Conservation (phyloP, 1,284 basidiomycete species). For the Ceratobasidium sp. region DNA sequence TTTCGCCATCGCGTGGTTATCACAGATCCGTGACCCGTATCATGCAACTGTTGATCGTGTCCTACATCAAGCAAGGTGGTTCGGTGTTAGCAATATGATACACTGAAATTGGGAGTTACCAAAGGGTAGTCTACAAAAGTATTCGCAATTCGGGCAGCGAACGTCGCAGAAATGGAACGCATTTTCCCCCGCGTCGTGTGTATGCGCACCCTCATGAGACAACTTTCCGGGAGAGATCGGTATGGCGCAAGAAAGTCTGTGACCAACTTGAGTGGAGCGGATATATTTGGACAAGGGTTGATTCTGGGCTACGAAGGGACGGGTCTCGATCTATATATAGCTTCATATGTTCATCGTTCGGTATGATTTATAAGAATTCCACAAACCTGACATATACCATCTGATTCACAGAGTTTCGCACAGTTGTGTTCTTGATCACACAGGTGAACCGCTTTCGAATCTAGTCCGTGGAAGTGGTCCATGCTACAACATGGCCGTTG, state of each 20-base stretch:
- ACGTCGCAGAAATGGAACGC: slow-evolving; percentile 60
- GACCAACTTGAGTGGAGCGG: slow-evolving; percentile 50
- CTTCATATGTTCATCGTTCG: background rate
- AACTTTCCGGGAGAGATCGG: slow-evolving; percentile 55
- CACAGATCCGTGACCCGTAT: slow-evolving; percentile 69
- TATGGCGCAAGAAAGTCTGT: slow-evolving; percentile 58
- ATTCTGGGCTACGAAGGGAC: slow-evolving; percentile 60
- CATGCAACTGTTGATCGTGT: slow-evolving; percentile 64
- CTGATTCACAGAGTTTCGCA: slow-evolving; percentile 52
- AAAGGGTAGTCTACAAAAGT: slow-evolving; percentile 63
- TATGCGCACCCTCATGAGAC: slow-evolving; percentile 57
- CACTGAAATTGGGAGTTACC: slow-evolving; percentile 50
- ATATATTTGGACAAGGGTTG: slow-evolving; percentile 59
- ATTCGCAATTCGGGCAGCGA: slow-evolving; percentile 63
- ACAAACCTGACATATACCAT: slow-evolving; percentile 45
- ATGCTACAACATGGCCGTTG: slow-evolving; percentile 57
- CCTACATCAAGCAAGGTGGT: slow-evolving; percentile 52
- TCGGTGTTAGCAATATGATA: background rate
- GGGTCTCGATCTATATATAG: slow-evolving; percentile 64
- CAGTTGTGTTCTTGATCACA: slow-evolving; percentile 60
- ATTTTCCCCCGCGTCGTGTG: slow-evolving; percentile 55
- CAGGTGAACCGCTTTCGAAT: slow-evolving; percentile 56
- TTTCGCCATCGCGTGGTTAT: slow-evolving; percentile 60
- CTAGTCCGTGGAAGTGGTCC: slow-evolving; percentile 62
- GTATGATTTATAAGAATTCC: background rate